Conservation (phyloP, 352 stramenopile genomes). For the Pythium scleroteichum region DNA sequence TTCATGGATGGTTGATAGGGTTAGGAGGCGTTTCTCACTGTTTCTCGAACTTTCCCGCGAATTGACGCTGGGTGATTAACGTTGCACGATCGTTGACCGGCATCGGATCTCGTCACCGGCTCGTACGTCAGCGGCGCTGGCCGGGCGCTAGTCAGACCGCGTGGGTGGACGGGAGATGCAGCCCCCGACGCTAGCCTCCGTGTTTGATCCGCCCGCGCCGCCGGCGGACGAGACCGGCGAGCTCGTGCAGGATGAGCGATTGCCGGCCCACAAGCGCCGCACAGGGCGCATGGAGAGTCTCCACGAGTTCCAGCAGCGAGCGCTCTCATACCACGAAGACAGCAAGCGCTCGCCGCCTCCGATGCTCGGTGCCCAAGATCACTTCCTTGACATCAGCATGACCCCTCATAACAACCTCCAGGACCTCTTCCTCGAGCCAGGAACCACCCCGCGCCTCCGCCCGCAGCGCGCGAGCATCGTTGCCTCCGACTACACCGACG, state of each 20-base stretch:
- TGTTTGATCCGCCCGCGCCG: conserved; percentile 14
- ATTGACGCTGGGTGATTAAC: conserved; percentile 11
- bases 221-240: not conserved
- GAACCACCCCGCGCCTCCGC: conserved; percentile 7
- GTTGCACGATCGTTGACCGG: not conserved
- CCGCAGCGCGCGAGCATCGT: conserved; percentile 7
- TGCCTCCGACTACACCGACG: conserved; percentile 41
- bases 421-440: conserved; percentile 21
- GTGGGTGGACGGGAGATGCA: not conserved
- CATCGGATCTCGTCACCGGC: not conserved
- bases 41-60: conserved; percentile 18
- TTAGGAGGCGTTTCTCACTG: not conserved
- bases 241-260: conserved; percentile 37
- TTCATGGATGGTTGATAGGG: not conserved
- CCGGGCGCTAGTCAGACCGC: not conserved
- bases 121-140: not conserved
- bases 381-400: conserved; percentile 16
- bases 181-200: conserved; percentile 1
- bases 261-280: conserved; percentile 69
- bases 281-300: conserved; percentile 72
- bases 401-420: conserved; percentile 13
- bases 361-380: conserved; percentile 5
- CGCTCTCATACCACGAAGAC: conserved; percentile 51
- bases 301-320: conserved; percentile 84
- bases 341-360: conserved; percentile 19